A percentile compares a stretch with the other conserved stretches of the same genome.
These are phyloP conservation scores for Hypholoma sublateritium DNA, from an alignment of 768 basidiomycete species.

Conservation along the genomic window DNA sequence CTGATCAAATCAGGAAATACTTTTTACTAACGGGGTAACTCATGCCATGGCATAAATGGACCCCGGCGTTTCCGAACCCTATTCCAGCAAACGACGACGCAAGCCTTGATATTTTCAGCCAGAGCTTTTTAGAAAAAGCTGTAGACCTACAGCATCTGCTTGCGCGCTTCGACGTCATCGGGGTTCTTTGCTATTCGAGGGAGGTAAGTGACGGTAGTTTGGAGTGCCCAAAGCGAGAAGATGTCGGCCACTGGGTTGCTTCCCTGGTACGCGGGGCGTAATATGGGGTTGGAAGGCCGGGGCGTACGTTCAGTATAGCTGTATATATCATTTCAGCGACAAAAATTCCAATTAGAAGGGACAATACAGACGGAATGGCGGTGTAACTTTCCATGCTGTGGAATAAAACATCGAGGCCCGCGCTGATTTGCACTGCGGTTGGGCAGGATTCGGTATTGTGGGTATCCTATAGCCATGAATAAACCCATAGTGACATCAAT, in stretches of 20 bases:
- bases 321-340: neutral
- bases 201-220: constrained; percentile 84
- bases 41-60: constrained; percentile 89
- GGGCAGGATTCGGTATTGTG: constrained; percentile 91
- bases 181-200: constrained; percentile 82
- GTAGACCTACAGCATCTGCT: constrained; percentile 80
- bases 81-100: constrained; percentile 95
- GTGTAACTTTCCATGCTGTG: constrained; percentile 95
- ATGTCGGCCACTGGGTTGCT: constrained; percentile 95
- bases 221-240: constrained; percentile 92
- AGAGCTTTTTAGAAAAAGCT: neutral
- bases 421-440: constrained; percentile 87
- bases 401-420: constrained; percentile 95
- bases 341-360: neutral
- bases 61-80: constrained; percentile 92
- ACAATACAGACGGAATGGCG: constrained; percentile 73
- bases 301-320: constrained; percentile 92
- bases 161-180: constrained; percentile 79
- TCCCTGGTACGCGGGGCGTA: constrained; percentile 91
- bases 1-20: neutral
- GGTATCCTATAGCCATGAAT: constrained; percentile 53
- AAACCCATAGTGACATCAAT: neutral
- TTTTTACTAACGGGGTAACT: constrained; percentile 69
- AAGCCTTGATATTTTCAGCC: constrained; percentile 45
- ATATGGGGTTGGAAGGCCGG: constrained; percentile 85